Evolutionary conservation across 169 alveolate genomes (phyloP).

Genomic region (Cryptosporidium canis): DNA sequence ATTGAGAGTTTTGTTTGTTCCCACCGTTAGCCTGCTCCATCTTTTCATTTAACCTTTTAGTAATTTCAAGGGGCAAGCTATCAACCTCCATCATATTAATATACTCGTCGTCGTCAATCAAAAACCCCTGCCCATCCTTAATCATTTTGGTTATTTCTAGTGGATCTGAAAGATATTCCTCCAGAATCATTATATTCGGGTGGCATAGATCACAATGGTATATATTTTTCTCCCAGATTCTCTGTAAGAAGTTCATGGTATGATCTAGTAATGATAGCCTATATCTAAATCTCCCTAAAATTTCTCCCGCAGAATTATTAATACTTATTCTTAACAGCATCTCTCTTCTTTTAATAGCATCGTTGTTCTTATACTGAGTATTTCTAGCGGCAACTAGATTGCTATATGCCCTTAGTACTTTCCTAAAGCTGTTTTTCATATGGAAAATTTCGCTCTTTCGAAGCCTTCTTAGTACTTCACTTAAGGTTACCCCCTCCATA

Average conservation of each 20-base stretch:
- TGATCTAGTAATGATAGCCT: slow-evolving; percentile 50
- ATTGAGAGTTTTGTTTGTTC: background rate
- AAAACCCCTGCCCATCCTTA: slow-evolving; percentile 66
- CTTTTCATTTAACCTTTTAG: slow-evolving; percentile 35
- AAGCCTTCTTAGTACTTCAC: slow-evolving; percentile 32
- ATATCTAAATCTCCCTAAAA: slow-evolving; percentile 55
- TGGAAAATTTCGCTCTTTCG: slow-evolving; percentile 43
- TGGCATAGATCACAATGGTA: slow-evolving; percentile 64
- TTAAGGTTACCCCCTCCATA: slow-evolving; percentile 57
- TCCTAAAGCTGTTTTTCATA: slow-evolving; percentile 60
- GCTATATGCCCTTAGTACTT: slow-evolving; percentile 46
- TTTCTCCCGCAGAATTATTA: slow-evolving; percentile 56
- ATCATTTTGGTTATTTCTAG: slow-evolving; percentile 36
- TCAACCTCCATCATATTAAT: slow-evolving; percentile 61
- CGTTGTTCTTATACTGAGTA: slow-evolving; percentile 23
- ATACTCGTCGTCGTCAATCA: slow-evolving; percentile 50
- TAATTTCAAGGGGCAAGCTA: slow-evolving; percentile 53
- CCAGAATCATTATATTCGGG: slow-evolving; percentile 69
- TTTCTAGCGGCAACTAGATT: slow-evolving; percentile 37
- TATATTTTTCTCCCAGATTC: slow-evolving; percentile 68
- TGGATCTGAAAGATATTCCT: slow-evolving; percentile 41
- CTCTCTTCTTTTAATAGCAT: slow-evolving; percentile 39
- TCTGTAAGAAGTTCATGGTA: slow-evolving; percentile 46
- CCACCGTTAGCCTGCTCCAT: background rate
- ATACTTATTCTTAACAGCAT: slow-evolving; percentile 61